These are phyloP conservation scores for Aspergillus tubingensis DNA, from an alignment of 2,329 filamentous ascomycete genomes.

Conservation along the genomic window DNA sequence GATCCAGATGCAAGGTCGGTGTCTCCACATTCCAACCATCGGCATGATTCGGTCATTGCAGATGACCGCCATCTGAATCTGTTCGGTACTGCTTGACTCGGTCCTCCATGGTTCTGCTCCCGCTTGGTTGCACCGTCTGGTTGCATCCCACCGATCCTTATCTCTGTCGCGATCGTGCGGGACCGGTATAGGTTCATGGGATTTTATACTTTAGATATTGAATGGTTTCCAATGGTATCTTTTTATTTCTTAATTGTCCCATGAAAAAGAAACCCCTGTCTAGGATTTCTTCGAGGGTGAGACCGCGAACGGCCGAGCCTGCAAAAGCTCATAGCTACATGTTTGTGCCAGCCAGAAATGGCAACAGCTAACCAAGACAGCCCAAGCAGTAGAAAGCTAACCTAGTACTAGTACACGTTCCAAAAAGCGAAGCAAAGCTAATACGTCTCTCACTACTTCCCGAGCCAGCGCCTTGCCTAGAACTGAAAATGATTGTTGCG, in stretches of 20 bases:
- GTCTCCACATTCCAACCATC: background rate
- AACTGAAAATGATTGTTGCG: background rate
- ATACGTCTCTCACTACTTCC: background rate
- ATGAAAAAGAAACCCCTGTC: too few relatives aligned
- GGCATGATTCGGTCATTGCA: background rate
- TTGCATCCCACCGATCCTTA: background rate
- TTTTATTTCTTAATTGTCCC: too few relatives aligned
- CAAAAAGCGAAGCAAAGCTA: background rate
- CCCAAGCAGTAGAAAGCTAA: background rate
- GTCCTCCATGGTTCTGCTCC: background rate
- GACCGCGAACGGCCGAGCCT: background rate
- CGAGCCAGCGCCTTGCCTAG: background rate
- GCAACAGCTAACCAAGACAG: background rate
- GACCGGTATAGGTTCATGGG: background rate
- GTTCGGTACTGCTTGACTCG: background rate
- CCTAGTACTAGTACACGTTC: background rate
- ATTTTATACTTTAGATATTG: background rate
- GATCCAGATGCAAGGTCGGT: background rate
- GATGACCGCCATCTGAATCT: background rate
- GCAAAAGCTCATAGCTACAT: background rate
- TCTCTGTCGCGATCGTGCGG: background rate
- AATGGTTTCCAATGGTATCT: too few relatives aligned
- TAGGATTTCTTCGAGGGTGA: too few relatives aligned
- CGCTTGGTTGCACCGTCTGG: background rate
- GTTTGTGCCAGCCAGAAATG: background rate